Evolutionary conservation across 2,329 filamentous ascomycete genomes (phyloP).

Genomic region (Cercospora canescens): DNA sequence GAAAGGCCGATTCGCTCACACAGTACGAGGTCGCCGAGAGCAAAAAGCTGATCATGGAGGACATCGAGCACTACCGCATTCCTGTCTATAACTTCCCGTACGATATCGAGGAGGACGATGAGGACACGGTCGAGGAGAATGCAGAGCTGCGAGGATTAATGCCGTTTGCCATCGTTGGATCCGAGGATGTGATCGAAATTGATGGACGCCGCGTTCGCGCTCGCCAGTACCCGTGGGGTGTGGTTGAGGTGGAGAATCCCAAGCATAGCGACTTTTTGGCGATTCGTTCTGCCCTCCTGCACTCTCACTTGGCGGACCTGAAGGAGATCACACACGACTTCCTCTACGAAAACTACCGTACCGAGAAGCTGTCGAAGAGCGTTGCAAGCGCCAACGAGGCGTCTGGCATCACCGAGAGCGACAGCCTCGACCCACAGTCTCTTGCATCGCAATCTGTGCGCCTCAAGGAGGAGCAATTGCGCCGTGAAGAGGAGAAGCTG

Average conservation of each 20-base stretch:
- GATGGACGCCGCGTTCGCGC: constrained; percentile 89
- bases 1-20: constrained; percentile 95
- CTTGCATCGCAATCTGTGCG: constrained; percentile 95
- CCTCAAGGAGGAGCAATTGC: constrained; percentile 98
- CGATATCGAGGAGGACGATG: constrained; percentile 98
- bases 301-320: constrained; percentile 95
- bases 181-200: constrained; percentile 92
- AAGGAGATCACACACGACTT: constrained; percentile 99
- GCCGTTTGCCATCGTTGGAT: constrained; percentile 98
- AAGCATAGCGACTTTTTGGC: constrained; percentile 98
- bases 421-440: constrained; percentile 95
- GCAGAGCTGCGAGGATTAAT: constrained; percentile 95
- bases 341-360: constrained; percentile 99
- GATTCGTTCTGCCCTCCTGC: constrained; percentile 91
- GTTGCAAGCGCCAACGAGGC: constrained; percentile 74
- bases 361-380: constrained; percentile 99
- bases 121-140: constrained; percentile 99
- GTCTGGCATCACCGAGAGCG: constrained; percentile 26
- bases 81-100: constrained; percentile 99
- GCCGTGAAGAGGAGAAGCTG: constrained; percentile 99
- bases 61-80: constrained; percentile 99
- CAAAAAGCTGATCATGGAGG: constrained; percentile 99
- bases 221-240: constrained; percentile 97
- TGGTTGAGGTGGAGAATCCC: constrained; percentile 98
- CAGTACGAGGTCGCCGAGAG: constrained; percentile 96